A percentile compares a stretch with the other conserved stretches of the same genome.
phyloP scores from a whole-genome alignment of 73 alveolate species.

The Breviolum minutum region DNA sequence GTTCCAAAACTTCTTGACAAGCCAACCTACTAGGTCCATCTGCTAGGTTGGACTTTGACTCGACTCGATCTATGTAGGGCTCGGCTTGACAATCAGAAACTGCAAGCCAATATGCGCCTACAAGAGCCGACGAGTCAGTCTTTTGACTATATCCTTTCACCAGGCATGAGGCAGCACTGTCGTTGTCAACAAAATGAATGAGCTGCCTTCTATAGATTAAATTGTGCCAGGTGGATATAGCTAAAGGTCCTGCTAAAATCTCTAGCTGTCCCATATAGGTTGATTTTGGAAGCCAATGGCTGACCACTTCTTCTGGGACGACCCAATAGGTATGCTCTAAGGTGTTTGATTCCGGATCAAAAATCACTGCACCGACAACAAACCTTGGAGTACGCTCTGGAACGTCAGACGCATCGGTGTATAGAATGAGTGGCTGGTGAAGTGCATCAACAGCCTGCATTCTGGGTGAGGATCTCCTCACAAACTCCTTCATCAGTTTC shows the following conservation, averaged over 20 bases:
- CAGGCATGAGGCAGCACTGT: no score
- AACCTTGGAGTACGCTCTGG: not conserved
- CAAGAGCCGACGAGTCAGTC: no score
- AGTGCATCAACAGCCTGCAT: not conserved
- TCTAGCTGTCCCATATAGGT: conserved; percentile 16
- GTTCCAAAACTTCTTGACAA: no score
- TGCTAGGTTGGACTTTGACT: no score
- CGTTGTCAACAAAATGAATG: not conserved
- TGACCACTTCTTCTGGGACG: no score
- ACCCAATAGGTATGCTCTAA: no score
- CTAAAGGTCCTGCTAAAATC: not conserved
- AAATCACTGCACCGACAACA: not conserved
- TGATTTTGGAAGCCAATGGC: not conserved
- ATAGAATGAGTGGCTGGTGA: not conserved
- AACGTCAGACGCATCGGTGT: not conserved
- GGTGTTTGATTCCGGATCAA: not conserved
- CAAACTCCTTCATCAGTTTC: not conserved
- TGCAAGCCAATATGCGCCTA: no score
- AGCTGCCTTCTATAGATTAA: no score
- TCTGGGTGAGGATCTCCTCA: not conserved
- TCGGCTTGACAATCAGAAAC: no score
- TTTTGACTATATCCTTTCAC: no score
- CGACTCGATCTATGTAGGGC: no score
- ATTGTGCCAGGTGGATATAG: not conserved
- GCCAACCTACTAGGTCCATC: no score